Evolutionary conservation across 257 asterid genomes (phyloP).

Genomic region (Paraleonurus japonicus): DNA sequence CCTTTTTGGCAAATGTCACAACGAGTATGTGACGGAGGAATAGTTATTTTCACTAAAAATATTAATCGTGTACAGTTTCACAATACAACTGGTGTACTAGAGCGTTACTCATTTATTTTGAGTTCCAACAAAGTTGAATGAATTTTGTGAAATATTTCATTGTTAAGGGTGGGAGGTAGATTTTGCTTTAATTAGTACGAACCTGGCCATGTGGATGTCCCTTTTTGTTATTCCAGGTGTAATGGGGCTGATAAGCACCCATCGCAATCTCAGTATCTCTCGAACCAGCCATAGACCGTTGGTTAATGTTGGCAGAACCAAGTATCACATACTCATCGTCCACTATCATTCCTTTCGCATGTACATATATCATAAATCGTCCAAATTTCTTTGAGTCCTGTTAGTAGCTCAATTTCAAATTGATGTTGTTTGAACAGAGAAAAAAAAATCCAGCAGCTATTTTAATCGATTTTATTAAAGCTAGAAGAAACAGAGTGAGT

Average conservation of each 20-base stretch:
- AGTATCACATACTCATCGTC: constrained; percentile 76
- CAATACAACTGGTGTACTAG: no score
- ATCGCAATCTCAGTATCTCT: constrained; percentile 90
- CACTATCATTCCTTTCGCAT: constrained; percentile 85
- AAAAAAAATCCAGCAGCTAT: no score
- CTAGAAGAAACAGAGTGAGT: neutral
- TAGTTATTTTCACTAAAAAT: no score
- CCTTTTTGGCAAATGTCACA: no score
- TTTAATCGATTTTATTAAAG: neutral
- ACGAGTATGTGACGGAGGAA: no score
- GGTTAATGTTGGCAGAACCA: constrained; percentile 85
- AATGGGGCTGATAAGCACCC: constrained; percentile 83
- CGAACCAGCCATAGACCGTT: constrained; percentile 86
- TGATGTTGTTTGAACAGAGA: neutral
- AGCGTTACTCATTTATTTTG: no score
- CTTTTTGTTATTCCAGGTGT: constrained; percentile 59
- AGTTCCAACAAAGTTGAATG: neutral
- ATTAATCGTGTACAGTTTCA: no score
- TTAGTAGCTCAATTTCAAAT: neutral
- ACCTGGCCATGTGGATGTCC: constrained; percentile 75
- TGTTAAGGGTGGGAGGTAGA: neutral
- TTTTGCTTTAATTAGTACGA: neutral
- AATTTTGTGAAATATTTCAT: neutral
- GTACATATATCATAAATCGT: constrained; percentile 77
- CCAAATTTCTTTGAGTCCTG: constrained; percentile 52